Evolutionary conservation across 208 protist species (phyloP).

Genomic region (Leptomonas pyrrhocoris): DNA sequence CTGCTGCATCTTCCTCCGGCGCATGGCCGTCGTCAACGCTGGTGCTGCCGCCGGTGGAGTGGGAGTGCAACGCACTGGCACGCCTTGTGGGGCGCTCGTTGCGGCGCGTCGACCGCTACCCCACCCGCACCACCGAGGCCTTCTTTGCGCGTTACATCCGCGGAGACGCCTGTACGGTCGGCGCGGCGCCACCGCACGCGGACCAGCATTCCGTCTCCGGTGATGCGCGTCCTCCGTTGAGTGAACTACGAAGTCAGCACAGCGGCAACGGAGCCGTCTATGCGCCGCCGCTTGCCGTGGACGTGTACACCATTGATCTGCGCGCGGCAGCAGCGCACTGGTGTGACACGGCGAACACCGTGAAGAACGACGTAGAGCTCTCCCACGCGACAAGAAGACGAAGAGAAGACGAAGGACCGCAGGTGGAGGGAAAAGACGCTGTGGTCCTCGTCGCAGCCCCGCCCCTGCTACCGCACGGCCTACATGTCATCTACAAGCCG

Average conservation of each 20-base stretch:
- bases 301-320: conserved; percentile 44
- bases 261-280: not conserved
- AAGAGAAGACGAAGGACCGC: not conserved
- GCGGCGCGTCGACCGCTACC: conserved; percentile 57
- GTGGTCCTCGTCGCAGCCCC: conserved; percentile 9
- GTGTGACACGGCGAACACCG: conserved; percentile 1
- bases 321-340: conserved; percentile 20
- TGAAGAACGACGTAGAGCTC: not conserved
- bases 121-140: conserved; percentile 51
- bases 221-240: too few species aligned
- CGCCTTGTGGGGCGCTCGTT: conserved; percentile 66
- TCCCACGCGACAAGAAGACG: not conserved
- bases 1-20: too few species aligned
- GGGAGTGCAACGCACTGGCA: conserved; percentile 22
- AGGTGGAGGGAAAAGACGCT: not conserved
- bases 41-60: not conserved
- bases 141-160: conserved; percentile 49
- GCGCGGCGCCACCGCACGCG: too few species aligned
- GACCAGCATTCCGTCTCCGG: too few species aligned
- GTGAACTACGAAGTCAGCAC: not conserved
- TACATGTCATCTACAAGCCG: conserved; percentile 72
- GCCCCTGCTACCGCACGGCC: conserved; percentile 52
- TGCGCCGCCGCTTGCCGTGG: conserved; percentile 41
- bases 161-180: conserved; percentile 7
- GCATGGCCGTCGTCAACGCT: not conserved